Base-by-base conservation (phyloP, 495 filamentous ascomycete genomes). In the Pyronema omphalodes region DNA sequence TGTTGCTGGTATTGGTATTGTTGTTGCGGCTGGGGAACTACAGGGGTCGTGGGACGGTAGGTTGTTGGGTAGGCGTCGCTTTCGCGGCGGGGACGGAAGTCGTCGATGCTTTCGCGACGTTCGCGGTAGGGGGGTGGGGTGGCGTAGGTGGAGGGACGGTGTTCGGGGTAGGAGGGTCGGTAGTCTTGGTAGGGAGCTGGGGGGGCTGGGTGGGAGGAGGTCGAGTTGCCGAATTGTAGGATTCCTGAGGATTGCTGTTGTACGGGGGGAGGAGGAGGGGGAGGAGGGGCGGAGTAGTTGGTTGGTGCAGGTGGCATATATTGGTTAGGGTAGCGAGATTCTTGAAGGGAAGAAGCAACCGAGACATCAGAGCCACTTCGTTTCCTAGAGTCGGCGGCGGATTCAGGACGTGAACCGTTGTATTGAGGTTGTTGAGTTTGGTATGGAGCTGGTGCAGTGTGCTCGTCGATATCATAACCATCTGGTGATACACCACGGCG, bases 291-390 rank as follows among this genome's bases (percentile, higher is more conserved):
- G 46, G 59, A 61, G 6, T 56, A 47, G 43, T 44, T 17, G 49
- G 55, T 64, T 29, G 61, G 62, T 18, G 53, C 55, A 3, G 62
- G 62, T 19, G 61, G 47, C 17, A 40, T 62, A 39, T 64, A 61
- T 52, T 56, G 58, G 52, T 52, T 53, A 39, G 58, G 54, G 15
- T 64, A 29, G 23, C 23, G 23, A 5, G 23, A 56, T 34, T 55
- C 45, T 36, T 37, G 58, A n/a, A 52, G 55, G 12, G 55, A 52
- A 8, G 62, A 65, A 34, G 48, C 44, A 7, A 59, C 34, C 0
- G 62, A 65, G 45, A 56, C 62, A 59, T 65, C 64, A 19, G 62
- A 65, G 35, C 54, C 58, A 55, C 62, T 65, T 33, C 62, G 65
- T 52, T 61, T 64, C 19, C 62, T 52, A 12, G 7, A n/a, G 23